Base-by-base conservation (phyloP, 345 rosid species). In the Noccaea bulbosa region DNA sequence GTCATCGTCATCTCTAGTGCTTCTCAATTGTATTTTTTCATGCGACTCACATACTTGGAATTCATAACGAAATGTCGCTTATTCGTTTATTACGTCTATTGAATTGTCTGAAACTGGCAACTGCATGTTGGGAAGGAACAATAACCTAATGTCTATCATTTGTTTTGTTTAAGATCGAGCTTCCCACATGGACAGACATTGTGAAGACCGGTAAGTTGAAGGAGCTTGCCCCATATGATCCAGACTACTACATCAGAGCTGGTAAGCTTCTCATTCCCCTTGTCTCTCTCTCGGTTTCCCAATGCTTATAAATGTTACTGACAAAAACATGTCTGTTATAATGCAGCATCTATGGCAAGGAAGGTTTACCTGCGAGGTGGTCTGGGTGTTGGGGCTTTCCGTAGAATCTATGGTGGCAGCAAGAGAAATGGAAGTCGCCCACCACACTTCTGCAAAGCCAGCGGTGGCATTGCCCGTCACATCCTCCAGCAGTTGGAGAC, bases 141-240 rank as follows among this genome's bases (percentile, higher is more conserved):
- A 20, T 20, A 20, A 20, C 22, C 22, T 20, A 20, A 20, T 20
- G 20, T 17, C 20, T 17, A 17, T 17, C 20, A 17, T 20, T 2
- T 46, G 9, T 7, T 50, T 27, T 27, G 62, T 12, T 61, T 15
- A 71, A 92, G 98, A 79, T 92, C n/a, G 98, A 92, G 82, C 88
- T 92, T 66, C 98, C 98, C 12, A 64, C 73, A 5, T 92, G 98
- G 98, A 86, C 89, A 12, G 96, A 92, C 69, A 88, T 92, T 38
- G 98, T 92, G 55, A 92, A 92, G 81, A 89, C 96, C 1, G 96
- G 83, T 8, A 80, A 67, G 30, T 71, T 81, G 34, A 92, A 92
- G 83, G 98, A 92, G 83, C 94, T 92, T 63, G 94, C 98, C 14
- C 98, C 96, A 1, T 89, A 92, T 79, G 98, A 92, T 45, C 96